A percentile compares a stretch with the other conserved stretches of the same genome.
phyloP scores from a whole-genome alignment of 23 red algal species.

The Pyropia yezoensis region DNA sequence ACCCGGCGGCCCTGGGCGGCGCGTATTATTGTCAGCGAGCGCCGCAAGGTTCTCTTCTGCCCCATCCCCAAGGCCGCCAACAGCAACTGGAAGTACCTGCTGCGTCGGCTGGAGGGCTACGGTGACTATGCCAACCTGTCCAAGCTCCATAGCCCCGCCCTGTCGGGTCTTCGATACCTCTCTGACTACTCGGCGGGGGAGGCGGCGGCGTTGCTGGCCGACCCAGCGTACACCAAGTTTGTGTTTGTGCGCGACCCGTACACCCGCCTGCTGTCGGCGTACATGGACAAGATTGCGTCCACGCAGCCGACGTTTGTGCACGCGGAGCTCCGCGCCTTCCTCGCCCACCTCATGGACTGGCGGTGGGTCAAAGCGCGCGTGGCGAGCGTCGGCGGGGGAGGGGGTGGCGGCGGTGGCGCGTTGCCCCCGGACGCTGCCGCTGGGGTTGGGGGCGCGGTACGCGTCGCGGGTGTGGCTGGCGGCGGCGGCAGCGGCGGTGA shows the following conservation, averaged over 20 bases:
- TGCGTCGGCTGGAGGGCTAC: constrained; percentile 53
- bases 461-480: not conserved
- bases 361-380: constrained; percentile 11
- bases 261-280: constrained; percentile 53
- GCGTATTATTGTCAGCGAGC: constrained; percentile 58
- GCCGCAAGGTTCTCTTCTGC: constrained; percentile 47
- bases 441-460: not conserved
- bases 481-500: too few relatives aligned
- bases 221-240: constrained; percentile 54
- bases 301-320: constrained; percentile 23
- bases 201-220: constrained; percentile 17
- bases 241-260: constrained; percentile 80
- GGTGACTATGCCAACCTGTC: constrained; percentile 44
- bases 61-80: constrained; percentile 77
- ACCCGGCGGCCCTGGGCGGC: constrained; percentile 13
- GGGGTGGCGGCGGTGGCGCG: not conserved
- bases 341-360: constrained; percentile 57
- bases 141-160: constrained; percentile 13
- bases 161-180: constrained; percentile 62
- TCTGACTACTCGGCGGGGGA: constrained; percentile 55
- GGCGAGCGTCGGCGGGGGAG: not conserved
- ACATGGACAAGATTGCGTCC: constrained; percentile 81
- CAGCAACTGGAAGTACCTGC: constrained; percentile 84
- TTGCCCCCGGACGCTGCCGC: too few relatives aligned
- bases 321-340: constrained; percentile 50